Conservation (phyloP, 2,329 filamentous ascomycete species). For the Fusarium torreyae region DNA sequence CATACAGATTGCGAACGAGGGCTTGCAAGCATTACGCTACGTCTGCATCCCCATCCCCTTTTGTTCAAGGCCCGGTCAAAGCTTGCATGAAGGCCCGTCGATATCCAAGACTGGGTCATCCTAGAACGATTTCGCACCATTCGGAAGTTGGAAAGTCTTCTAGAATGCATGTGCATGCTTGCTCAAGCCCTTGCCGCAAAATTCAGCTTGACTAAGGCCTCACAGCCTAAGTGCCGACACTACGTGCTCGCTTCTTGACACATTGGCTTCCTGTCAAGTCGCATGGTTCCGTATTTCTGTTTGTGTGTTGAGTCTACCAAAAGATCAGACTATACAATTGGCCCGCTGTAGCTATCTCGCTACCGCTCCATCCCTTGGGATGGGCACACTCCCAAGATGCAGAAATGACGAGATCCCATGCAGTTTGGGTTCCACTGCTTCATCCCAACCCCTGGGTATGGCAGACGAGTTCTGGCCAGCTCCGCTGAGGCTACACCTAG, state of each 20-base stretch:
- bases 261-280: slow-evolving; percentile 5
- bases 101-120: slow-evolving; percentile 31
- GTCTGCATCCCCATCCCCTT: slow-evolving; percentile 39
- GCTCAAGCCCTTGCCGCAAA: slow-evolving; percentile 26
- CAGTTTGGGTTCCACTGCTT: slow-evolving; percentile 43
- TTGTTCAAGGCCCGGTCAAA: slow-evolving; percentile 28
- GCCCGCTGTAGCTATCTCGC: slow-evolving; percentile 17
- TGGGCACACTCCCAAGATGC: slow-evolving; percentile 24
- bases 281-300: slow-evolving; percentile 10
- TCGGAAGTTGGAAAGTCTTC: slow-evolving; percentile 25
- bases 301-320: background rate
- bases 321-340: slow-evolving; percentile 15
- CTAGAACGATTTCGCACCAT: slow-evolving; percentile 25
- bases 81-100: slow-evolving; percentile 32
- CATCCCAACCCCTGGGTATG: slow-evolving; percentile 35
- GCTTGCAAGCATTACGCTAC: slow-evolving; percentile 37
- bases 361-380: slow-evolving; percentile 26
- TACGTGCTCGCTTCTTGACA: background rate
- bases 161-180: slow-evolving; percentile 34
- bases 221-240: slow-evolving; percentile 32
- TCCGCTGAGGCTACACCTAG: slow-evolving; percentile 13
- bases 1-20: slow-evolving; percentile 10
- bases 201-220: slow-evolving; percentile 35
- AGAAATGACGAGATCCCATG: slow-evolving; percentile 49
- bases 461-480: slow-evolving; percentile 25